Percentiles rank a stretch among this genome's conserved stretches.
Conservation (phyloP, 1,284 basidiomycete genomes). For the Trichosporon ovoides region DNA sequence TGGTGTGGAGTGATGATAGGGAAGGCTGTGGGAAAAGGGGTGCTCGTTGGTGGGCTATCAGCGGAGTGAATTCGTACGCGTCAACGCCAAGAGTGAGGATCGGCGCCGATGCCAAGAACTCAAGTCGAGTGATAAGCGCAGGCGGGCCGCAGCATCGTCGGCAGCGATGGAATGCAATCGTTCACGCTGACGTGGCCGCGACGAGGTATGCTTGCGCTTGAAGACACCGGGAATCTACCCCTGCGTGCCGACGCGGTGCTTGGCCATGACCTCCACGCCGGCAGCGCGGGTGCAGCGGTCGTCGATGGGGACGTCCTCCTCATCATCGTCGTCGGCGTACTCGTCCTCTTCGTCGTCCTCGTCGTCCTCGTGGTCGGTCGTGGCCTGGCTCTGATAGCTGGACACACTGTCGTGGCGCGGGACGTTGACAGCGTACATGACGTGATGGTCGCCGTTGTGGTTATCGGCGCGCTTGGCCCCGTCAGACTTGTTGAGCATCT, state of each 20-base stretch:
- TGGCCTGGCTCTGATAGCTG: constrained; percentile 8
- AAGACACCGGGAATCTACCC: constrained; percentile 1
- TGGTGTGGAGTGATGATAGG: not conserved
- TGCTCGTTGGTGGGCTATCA: not conserved
- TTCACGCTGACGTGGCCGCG: not conserved
- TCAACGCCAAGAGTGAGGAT: not conserved
- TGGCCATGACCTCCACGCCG: constrained; percentile 2
- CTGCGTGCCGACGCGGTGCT: not conserved
- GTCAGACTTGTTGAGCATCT: not conserved
- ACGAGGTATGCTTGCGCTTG: not conserved
- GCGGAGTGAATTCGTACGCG: not conserved
- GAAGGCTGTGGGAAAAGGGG: not conserved
- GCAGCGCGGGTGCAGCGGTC: constrained; percentile 1
- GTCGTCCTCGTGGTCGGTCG: constrained; percentile 16
- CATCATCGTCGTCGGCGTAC: constrained; percentile 40
- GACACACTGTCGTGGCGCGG: constrained; percentile 10
- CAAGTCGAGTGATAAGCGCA: not conserved
- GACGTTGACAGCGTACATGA: constrained; percentile 18
- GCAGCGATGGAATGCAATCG: not conserved
- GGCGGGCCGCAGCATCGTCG: not conserved
- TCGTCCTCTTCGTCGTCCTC: constrained; percentile 34
- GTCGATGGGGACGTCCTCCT: constrained; percentile 27
- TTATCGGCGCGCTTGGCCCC: not conserved
- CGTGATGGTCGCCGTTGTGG: constrained; percentile 13
- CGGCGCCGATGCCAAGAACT: not conserved